Evolutionary conservation across 1,284 basidiomycete species (phyloP).

Genomic region (Trichosporon sp.): DNA sequence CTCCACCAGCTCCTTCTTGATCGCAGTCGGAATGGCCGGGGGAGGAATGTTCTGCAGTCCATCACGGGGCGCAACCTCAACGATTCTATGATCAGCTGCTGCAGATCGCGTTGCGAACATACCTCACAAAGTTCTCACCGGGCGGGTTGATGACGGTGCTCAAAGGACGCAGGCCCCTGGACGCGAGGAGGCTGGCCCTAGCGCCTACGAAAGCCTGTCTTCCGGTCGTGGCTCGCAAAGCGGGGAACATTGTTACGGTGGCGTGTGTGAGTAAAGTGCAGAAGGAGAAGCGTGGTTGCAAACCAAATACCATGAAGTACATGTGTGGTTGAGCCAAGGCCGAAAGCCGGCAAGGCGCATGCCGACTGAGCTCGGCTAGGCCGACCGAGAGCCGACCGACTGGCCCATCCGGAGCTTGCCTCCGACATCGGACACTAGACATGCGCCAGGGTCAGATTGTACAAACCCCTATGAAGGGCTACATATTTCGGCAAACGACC

Average conservation of each 20-base stretch:
- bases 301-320: neutral
- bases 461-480: neutral
- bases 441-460: neutral
- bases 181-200: neutral
- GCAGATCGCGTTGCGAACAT: neutral
- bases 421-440: neutral
- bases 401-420: neutral
- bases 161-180: neutral
- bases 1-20: slow-evolving; percentile 78
- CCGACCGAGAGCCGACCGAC: neutral
- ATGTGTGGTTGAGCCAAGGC: neutral
- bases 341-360: neutral
- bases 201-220: neutral
- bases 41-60: slow-evolving; percentile 88
- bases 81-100: slow-evolving; percentile 55
- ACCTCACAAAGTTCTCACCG: slow-evolving; percentile 12
- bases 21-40: slow-evolving; percentile 61
- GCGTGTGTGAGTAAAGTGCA: neutral
- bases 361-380: neutral
- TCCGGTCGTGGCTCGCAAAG: neutral
- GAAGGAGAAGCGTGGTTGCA: neutral
- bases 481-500: slow-evolving; percentile 19
- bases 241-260: neutral
- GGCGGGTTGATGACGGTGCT: neutral
- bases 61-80: slow-evolving; percentile 89